Base-by-base conservation (phyloP, 2,329 filamentous ascomycete species). In the Alternaria dauci region DNA sequence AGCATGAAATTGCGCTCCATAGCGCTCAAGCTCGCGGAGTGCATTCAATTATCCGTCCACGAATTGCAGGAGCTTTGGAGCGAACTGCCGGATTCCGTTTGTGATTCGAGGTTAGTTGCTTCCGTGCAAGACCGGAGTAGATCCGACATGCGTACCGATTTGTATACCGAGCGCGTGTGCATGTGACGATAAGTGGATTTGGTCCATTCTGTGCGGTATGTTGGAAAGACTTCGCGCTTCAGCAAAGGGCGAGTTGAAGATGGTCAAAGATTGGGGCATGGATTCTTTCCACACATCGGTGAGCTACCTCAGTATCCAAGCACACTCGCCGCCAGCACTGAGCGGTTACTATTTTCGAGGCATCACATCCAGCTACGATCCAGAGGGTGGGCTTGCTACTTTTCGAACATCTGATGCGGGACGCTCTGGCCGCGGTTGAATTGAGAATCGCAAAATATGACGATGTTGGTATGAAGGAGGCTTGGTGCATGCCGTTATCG, bases 321-420 rank as follows among this genome's bases (percentile, higher is more conserved):
- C 46, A 50, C 46, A 26, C 34, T 50, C 46, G 32, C 32, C 47
- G 78, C 82, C 39, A 34, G 46, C 32, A 50, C 30, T 82, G 77
- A 83, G 82, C 55, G 81, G 83, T 47, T 76, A 75, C 9, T 79
- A 82, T 67, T 77, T 73, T 55, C 68, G 75, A 32, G 79, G 82
- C 53, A 80, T 67, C 83, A 78, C 74, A 76, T 75, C 7, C 74
- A 79, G 7, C 73, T 81, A 44, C 30, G 32, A 41, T 20, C n/a
- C 34, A 62, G 71, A 14, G 76, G 74, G 11, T 62, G 47, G 44
- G 70, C 76, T 42, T 69, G 73, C 55, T 78, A 78, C 11, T 67
- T 75, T 36, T 60, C 6, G 72, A 76, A 42, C 69, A 76, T 42
- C 80, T 62, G 80, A 82, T 62, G 79, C 80, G 20, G 65, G 76